phyloP scores from a whole-genome alignment of 345 rosid species.

The Citrus sp. region DNA sequence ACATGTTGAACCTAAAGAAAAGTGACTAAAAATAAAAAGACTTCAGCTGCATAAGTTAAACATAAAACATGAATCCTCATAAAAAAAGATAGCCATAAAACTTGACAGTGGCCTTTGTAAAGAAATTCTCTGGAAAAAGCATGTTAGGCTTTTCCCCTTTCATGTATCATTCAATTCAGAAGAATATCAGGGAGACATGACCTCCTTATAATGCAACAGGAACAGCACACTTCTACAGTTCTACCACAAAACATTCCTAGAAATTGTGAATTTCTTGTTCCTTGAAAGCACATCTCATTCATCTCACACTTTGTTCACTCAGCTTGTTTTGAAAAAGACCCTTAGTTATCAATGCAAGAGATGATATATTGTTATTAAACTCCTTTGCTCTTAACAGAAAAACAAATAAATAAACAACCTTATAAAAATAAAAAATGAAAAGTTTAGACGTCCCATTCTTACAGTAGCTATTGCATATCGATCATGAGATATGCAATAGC shows the following conservation, averaged over 20 bases:
- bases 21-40: neutral
- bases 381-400: neutral
- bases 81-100: neutral
- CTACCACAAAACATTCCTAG: neutral
- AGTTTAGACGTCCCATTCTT: neutral
- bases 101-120: neutral
- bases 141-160: neutral
- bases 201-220: neutral
- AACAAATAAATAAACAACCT: too few relatives aligned
- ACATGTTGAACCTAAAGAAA: neutral
- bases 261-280: neutral
- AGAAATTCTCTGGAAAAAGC: neutral
- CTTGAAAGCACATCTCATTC: neutral
- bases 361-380: neutral
- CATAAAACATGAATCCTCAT: neutral
- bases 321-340: neutral
- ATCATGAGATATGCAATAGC: neutral
- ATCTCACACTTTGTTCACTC: slow-evolving; percentile 8
- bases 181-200: neutral
- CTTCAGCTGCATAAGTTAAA: neutral
- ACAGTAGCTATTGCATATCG: too few relatives aligned
- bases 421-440: neutral
- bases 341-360: neutral
- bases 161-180: neutral
- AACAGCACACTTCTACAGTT: neutral